Base-by-base conservation (phyloP, 2,329 filamentous ascomycete genomes). In the Penicillium janthinellum region DNA sequence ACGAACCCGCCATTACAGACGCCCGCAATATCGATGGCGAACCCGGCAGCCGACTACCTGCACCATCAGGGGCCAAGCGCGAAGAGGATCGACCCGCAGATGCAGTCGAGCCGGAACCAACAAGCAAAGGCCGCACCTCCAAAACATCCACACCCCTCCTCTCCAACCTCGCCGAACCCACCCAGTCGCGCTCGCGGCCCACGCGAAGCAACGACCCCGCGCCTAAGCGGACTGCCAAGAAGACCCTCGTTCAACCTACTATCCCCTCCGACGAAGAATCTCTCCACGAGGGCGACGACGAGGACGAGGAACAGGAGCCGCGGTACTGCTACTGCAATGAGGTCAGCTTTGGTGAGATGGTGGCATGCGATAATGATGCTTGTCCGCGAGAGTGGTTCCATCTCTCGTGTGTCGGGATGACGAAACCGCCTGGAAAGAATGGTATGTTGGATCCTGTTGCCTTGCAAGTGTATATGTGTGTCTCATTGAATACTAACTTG, bases 361-460 rank as follows among this genome's bases (percentile, higher is more conserved):
- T 93, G 45, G 90, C 88, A 2, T 93, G 90, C 71, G 90, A 93
- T 72, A 87, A 86, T 7, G 84, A 88, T 60, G 84, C 86, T 51
- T 93, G 90, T 76, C 83, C 86, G 65, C 83, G 86, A 62, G 90
- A 93, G 75, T 93, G 90, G 90, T 94, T 93, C 79, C 90, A 93
- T 81, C 78, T 95, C 52, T 89, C 88, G 52, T 95, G 91, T 74
- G 90, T 92, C 34, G 91, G 91, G 28, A 77, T 95, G 68, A 90
- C 89, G 68, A 89, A 89, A 60, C 89, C 90, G 54, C 91, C 91
- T n/a, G 88, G 85, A 59, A 86, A 87, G 64, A 91, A 88, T 75
- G 85, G 89, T 91, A 77, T 81, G 87, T 85, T 64, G 61, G 20
- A 37, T 38, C 54, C 49, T 50, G 11, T 42, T 52, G 62, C 28